These are phyloP conservation scores for Pulicaria dysenterica DNA, from an alignment of 129 eudicot species.

Conservation along the genomic window DNA sequence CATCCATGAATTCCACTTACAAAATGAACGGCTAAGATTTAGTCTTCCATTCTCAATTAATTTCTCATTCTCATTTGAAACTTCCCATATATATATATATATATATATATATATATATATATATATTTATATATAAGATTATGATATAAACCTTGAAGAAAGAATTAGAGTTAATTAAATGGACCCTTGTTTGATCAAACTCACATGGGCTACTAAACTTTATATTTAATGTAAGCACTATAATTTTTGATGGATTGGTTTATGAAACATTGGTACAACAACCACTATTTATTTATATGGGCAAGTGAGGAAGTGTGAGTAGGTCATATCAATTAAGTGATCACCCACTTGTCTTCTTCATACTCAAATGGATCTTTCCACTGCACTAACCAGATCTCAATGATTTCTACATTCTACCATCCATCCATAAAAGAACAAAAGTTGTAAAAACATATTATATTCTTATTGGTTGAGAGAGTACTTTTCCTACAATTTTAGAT, in stretches of 20 bases:
- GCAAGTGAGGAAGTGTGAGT: constrained; percentile 33
- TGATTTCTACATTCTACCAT: constrained; percentile 36
- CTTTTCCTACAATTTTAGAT: too few species aligned
- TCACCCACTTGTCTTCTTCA: constrained; percentile 33
- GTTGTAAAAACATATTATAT: background rate
- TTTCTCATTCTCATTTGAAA: too few species aligned
- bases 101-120: too few species aligned
- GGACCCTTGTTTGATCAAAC: constrained; percentile 37
- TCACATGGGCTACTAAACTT: constrained; percentile 49
- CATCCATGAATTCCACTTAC: too few species aligned
- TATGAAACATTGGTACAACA: constrained; percentile 38
- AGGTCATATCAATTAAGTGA: constrained; percentile 43
- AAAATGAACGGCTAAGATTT: too few species aligned
- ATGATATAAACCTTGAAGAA: background rate
- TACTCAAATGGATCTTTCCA: constrained; percentile 27
- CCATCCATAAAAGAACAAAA: background rate
- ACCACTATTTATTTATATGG: constrained; percentile 39
- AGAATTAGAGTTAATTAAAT: constrained; percentile 17
- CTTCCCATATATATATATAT: too few species aligned
- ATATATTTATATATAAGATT: too few species aligned
- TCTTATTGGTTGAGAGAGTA: too few species aligned
- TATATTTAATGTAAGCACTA: constrained; percentile 28
- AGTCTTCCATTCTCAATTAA: too few species aligned
- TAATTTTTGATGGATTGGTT: constrained; percentile 36
- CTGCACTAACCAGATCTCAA: constrained; percentile 35